Evolutionary conservation across 176 grass and related monocot genomes (phyloP), one percentile per base, ranked within the genome.

Genomic region (Olyra latifolia): DNA sequence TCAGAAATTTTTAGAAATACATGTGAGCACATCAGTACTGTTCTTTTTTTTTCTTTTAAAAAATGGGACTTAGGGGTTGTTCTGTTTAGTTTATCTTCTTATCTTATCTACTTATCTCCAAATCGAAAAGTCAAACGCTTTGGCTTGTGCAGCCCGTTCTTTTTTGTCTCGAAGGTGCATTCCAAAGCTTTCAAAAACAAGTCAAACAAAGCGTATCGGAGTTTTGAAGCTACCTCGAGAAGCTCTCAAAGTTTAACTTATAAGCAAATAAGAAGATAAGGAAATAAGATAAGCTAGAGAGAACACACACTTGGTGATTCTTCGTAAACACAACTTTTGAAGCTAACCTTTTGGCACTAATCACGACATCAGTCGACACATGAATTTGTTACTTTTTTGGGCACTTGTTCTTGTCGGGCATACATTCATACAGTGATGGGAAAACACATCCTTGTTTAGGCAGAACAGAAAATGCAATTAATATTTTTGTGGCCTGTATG

Each of bases 231-330:
- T n/a, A n/a, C n/a, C n/a, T n/a, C n/a, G n/a, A n/a, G n/a, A n/a
- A n/a, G n/a, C n/a, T n/a, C n/a, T n/a, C n/a, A n/a, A n/a, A n/a
- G n/a, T n/a, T n/a, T n/a, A n/a, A n/a, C n/a, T n/a, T n/a, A n/a
- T n/a, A n/a, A n/a, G n/a, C n/a, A n/a, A n/a, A n/a, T n/a, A n/a
- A n/a, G n/a, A n/a, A n/a, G n/a, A n/a, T n/a, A n/a, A n/a, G n/a
- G n/a, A n/a, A n/a, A n/a, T n/a, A n/a, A n/a, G n/a, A n/a, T n/a
- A n/a, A n/a, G n/a, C n/a, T n/a, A n/a, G n/a, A n/a, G n/a, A n/a
- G n/a, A n/a, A n/a, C n/a, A n/a, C n/a, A n/a, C n/a, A n/a, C n/a
- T 55, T 38, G 48, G 46, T 68, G 19, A 46, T 83, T 68, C 50
- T 41, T 64, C 40, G 23, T 46, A 54, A 49, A 42, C 29, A 59